Evolutionary conservation across 768 basidiomycete species (phyloP).

Genomic region (Goffeauzyma gilvescens): DNA sequence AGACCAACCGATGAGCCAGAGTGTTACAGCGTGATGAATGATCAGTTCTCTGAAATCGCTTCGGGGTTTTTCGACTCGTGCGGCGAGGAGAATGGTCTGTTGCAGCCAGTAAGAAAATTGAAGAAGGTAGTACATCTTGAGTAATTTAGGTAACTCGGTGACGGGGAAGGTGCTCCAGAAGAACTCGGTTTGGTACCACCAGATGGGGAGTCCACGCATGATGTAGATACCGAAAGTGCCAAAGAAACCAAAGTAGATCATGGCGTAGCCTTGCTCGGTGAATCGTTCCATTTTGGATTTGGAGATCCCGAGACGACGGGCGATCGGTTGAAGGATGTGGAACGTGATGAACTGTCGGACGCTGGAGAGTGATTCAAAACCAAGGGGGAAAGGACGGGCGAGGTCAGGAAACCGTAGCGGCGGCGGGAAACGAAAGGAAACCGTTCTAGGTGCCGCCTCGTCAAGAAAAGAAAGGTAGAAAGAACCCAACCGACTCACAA

Average conservation of each 20-base stretch:
- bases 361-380: constrained; percentile 14
- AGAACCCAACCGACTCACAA: no score
- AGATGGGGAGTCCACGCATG: constrained; percentile 63
- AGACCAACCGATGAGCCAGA: constrained; percentile 76
- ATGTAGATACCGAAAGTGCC: constrained; percentile 58
- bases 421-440: no score
- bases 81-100: constrained; percentile 65
- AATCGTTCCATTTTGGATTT: constrained; percentile 58
- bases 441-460: no score
- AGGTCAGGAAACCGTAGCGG: no score
- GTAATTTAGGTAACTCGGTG: constrained; percentile 62
- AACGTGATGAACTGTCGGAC: constrained; percentile 56
- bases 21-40: constrained; percentile 74
- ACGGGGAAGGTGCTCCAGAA: constrained; percentile 87
- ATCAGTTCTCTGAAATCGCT: constrained; percentile 78
- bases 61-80: constrained; percentile 80
- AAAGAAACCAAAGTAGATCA: constrained; percentile 56
- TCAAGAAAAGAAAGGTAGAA: no score
- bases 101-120: constrained; percentile 90
- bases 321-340: constrained; percentile 48
- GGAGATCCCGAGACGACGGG: constrained; percentile 52
- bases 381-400: no score
- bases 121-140: constrained; percentile 86
- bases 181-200: constrained; percentile 51
- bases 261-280: constrained; percentile 66